Conservation (phyloP, 2,329 filamentous ascomycete species). For the Xylariaceae sp. region DNA sequence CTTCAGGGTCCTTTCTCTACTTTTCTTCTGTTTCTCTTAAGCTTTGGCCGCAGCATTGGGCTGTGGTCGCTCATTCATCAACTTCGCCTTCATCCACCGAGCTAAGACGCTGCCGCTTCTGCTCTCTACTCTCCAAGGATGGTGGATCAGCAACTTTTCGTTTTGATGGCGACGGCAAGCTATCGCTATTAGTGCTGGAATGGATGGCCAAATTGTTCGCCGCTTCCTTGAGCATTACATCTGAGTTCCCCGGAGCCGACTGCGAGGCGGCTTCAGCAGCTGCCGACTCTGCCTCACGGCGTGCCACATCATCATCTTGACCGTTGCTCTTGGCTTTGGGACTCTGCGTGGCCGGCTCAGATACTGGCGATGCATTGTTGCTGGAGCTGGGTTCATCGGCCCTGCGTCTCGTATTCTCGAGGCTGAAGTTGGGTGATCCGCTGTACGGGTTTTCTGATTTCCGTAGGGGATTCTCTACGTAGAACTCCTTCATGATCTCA, state of each 20-base stretch:
- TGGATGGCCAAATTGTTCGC: conserved; percentile 30
- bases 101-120: conserved; percentile 41
- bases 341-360: conserved; percentile 48
- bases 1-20: too few relatives aligned
- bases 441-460: conserved; percentile 52
- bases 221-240: conserved; percentile 29
- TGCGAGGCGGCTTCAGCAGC: conserved; percentile 35
- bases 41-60: too few relatives aligned
- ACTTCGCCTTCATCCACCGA: conserved; percentile 49
- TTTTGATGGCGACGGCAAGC: conserved; percentile 38
- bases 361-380: conserved; percentile 45
- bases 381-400: conserved; percentile 44
- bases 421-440: conserved; percentile 50
- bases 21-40: too few relatives aligned
- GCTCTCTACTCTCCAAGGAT: conserved; percentile 35
- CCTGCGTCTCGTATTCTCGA: conserved; percentile 52
- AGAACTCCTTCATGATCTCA: conserved; percentile 69
- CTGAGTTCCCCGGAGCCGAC: conserved; percentile 30
- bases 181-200: conserved; percentile 30
- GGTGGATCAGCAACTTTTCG: conserved; percentile 38
- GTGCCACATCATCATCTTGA: conserved; percentile 32
- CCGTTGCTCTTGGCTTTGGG: conserved; percentile 41
- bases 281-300: conserved; percentile 24
- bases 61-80: conserved; percentile 26
- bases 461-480: conserved; percentile 59